Base-by-base conservation (phyloP, 371 early-diverging fungal genomes). In the Parasitella parasitica region DNA sequence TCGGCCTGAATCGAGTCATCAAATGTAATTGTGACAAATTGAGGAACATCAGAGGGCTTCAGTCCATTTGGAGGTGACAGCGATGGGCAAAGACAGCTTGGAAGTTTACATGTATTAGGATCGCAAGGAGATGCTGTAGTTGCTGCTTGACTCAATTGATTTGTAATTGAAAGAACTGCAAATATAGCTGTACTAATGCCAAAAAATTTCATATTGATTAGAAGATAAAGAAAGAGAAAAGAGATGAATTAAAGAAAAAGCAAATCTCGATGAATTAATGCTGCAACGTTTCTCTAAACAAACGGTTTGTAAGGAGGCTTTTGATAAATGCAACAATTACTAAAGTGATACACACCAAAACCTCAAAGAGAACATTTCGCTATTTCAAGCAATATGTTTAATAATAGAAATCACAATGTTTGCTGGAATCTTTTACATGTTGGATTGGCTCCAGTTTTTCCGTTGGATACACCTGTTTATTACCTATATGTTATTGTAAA, bases 21-120 rank as follows among this genome's bases (percentile, higher is more conserved):
- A 70, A 84, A 89, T 3, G 89, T 90, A 46, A 91, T 70, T 18
- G 86, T 78, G 28, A 89, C 76, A 66, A 91, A 91, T 77, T 89
- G 89, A n/a, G 91, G 91, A 0, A 85, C 86, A 49, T 86, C 84
- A 38, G 76, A 74, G 1, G 86, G 77, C 8, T 63, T 53, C 28
- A 88, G 59, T 15, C 81, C 83, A 35, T 76, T 78, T 22, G 91
- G 89, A 48, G 90, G 85, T 2, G 69, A 77, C 28, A 64, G 50
- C 7, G 89, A 84, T 13, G 91, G 86, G 37, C 91, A 91, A 27
- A 78, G 70, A 64, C 91, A 91, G 6, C 64, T 76, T 2, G 91
- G 91, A 59, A 82, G 80, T 59, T 82, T 78, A 68, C 91, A 91
- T 13, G 73, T 69, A 22, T 78, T 76, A 9, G 90, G 73, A 61